Base-by-base conservation (phyloP, 2,329 filamentous ascomycete genomes). In the Aspergillus novoparasiticus region DNA sequence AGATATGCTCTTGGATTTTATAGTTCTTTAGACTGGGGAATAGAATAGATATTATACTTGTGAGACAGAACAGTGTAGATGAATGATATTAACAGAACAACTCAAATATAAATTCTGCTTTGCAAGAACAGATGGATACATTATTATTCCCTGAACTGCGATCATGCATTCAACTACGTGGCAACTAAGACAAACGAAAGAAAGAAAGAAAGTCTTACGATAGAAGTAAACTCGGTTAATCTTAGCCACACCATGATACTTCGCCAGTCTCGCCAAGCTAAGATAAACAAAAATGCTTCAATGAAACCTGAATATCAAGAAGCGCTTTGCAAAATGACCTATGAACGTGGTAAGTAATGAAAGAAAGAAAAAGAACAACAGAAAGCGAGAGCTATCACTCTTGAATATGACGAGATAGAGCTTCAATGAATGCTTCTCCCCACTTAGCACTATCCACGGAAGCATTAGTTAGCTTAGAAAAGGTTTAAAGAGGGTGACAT, bases 391-490 rank as follows among this genome's bases (percentile, higher is more conserved):
- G 21, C 5, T 19, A 5, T n/a, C 26, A 39, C 21, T 41, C 1
- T 12, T 39, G 21, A 8, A 23, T 10, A 26, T 39, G 51, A 3
- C 51, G 51, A 16, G 39, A 59, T 28, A 65, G 36, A 23, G 41
- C 58, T 9, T 62, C 46, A 3, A 72, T 76, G 41, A 76, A 76
- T 0, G 60, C 69, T 54, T 75, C 69, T 21, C 75, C 75, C 75
- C 75, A 76, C 71, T 68, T 71, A 14, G 73, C 73, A 70, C 74
- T 76, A 28, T 4, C 2, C 9, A 26, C 26, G 34, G 21, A 3
- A 12, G 6, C 11, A 46, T 61, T 19, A 66, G 62, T 41, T 28
- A 14, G 58, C 41, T 6, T 19, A 9, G 53, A 11, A 21, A 4
- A 11, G 19, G 30, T 26, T 19, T 11, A 39, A 23, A 19, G 9